phyloP scores from a whole-genome alignment of 495 filamentous ascomycete species.

The Hypoxylon fragiforme region DNA sequence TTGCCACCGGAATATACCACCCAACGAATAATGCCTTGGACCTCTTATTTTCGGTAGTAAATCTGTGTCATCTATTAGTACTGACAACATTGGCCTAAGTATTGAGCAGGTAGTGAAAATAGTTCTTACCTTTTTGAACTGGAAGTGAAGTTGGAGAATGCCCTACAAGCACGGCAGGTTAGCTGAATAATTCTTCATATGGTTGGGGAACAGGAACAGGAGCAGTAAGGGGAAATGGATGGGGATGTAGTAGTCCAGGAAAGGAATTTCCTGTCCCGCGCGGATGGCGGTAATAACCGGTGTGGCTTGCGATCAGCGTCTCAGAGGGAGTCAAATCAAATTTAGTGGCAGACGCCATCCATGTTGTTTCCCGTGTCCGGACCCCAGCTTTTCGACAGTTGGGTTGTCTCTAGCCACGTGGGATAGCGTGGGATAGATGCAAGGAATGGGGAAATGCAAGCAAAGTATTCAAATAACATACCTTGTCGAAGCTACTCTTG shows the following conservation, averaged over 20 bases:
- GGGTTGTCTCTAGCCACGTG: constrained; percentile 8
- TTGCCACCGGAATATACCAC: neutral
- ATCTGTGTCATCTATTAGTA: constrained; percentile 68
- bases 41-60: constrained; percentile 64
- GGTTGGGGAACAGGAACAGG: constrained; percentile 8
- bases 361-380: constrained; percentile 6
- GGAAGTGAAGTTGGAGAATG: constrained; percentile 95
- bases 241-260: constrained; percentile 12
- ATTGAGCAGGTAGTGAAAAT: no score
- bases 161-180: constrained; percentile 59
- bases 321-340: constrained; percentile 10
- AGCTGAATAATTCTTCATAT: no score
- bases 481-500: constrained; percentile 96
- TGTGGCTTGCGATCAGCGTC: constrained; percentile 25
- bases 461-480: constrained; percentile 46
- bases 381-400: neutral
- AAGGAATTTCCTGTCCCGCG: constrained; percentile 19
- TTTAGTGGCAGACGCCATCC: constrained; percentile 5
- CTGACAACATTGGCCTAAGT: neutral
- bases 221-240: constrained; percentile 14
- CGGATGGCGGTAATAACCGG: constrained; percentile 13
- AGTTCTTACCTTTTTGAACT: constrained; percentile 87
- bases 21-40: constrained; percentile 27
- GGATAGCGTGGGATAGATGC: no score
- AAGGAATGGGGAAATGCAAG: no score